Conservation (phyloP, 208 protist species). For the Angomonas deanei region DNA sequence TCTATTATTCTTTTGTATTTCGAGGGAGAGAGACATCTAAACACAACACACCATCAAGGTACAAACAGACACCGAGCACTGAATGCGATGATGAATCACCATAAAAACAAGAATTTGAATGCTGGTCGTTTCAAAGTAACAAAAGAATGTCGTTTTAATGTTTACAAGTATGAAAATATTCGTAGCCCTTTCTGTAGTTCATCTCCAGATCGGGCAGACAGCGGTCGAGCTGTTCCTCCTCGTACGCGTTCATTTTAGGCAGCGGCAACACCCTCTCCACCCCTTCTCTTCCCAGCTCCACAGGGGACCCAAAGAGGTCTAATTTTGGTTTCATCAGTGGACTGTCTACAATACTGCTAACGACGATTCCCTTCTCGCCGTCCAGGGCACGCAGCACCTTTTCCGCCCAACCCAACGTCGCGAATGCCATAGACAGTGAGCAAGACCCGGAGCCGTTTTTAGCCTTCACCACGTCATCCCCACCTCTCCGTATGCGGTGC, state of each 20-base stretch:
- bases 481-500: constrained; percentile 60
- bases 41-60: too few relatives aligned
- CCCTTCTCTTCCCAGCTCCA: constrained; percentile 74
- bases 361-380: constrained; percentile 51
- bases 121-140: too few relatives aligned
- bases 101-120: too few relatives aligned
- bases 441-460: constrained; percentile 70
- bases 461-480: constrained; percentile 67
- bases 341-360: constrained; percentile 55
- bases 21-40: too few relatives aligned
- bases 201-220: constrained; percentile 75
- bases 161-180: constrained; percentile 24
- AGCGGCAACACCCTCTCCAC: constrained; percentile 51
- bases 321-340: constrained; percentile 36
- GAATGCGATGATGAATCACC: too few relatives aligned
- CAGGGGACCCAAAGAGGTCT: constrained; percentile 70
- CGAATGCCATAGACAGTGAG: constrained; percentile 41
- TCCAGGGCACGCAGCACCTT: constrained; percentile 31
- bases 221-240: constrained; percentile 70
- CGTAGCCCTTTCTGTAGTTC: constrained; percentile 85
- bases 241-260: constrained; percentile 47
- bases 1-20: constrained; percentile 25
- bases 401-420: constrained; percentile 76
- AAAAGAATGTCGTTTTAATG: too few relatives aligned
- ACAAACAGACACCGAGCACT: too few relatives aligned